Evolutionary conservation across 2,329 filamentous ascomycete genomes (phyloP), one percentile per base, ranked within the genome.

Genomic region (Simplicillium sp.): DNA sequence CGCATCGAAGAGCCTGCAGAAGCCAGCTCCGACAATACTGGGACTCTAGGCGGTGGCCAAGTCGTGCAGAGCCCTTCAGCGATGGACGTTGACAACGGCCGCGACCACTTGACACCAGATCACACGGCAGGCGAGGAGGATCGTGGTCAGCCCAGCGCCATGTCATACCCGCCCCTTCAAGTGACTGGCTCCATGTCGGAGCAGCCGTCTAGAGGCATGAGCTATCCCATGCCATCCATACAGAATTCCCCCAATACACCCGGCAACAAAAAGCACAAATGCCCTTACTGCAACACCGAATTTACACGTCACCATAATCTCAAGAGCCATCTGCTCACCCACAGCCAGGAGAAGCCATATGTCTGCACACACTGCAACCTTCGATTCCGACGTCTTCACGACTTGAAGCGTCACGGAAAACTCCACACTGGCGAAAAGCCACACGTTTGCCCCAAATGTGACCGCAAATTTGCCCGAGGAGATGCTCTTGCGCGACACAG

Each of bases 341-440:
- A 97, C 62, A 96, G 89, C 54, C 90, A 98, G 69, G 92, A 98
- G 62, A 98, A 98, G 64, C 92, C 92, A 0, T 98, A 92, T 56
- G 78, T 92, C 20, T 98, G 92, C 58, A 82, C 87, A 46, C 87
- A 86, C n/a, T 98, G 92, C 59, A 79, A 90, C 52, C 86, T 92
- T 61, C 81, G 90, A 39, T 98, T 98, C 62, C 79, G 92, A 41
- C 80, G 92, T 48, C 71, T 97, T 39, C 92, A 98, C 58, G 92
- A 98, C 56, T 66, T 98, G 49, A 98, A 98, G 67, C 80, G 92
- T 33, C 92, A 98, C 59, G 88, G 84, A 48, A 98, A 98, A 64
- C 75, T 98, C 16, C 92, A 98, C 57, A 97, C 90, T 0, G 92
- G 92, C 41, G 92, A 98, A 66, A 82, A 94, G 54, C 89, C 89